Base-by-base conservation (phyloP, 176 grass and related monocot genomes). In the Raddia guianensis region DNA sequence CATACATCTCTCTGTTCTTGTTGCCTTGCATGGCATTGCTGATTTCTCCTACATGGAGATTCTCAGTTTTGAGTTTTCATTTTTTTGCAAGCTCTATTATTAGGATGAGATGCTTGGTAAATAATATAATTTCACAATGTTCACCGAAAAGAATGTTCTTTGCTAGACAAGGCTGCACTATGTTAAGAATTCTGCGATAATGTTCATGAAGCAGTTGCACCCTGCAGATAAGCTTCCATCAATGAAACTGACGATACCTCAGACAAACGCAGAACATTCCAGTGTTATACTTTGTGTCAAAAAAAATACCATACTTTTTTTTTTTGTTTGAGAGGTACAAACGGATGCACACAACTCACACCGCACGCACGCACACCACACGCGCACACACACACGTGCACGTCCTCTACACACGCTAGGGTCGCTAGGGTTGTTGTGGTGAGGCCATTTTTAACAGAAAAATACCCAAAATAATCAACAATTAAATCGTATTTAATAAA, bases 11-110 rank as follows among this genome's bases (percentile, higher is more conserved):
- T 6, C 3, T 61, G 7, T 82, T 60, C 43, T 2, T 3, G 6
- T 74, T 32, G 59, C 32, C 46, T 58, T 27, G 46, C 3, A 16
- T 40, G 43, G 45, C 62, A 5, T 61, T 51, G 50, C 44, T 8
- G 51, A 74, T 60, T 60, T 74, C 27, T 80, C 43, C 59, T 66
- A 44, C 18, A 68, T 3, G 11, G 9, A 47, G 74, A 32, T 63
- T 33, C 2, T 45, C 2, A 60, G 12, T 70, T 49, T 16, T 8
- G 11, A 62, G 20, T 27, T 50, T 21, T 21, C 19, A 21, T 21
- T 49, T n/a, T 51, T n/a, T 51, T 8, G 12, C 0, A 50, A 66
- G 51, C 9, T 58, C 16, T 73, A 44, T 49, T 34, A 12, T 61
- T 35, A 19, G 15, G 54, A 62, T 81, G 66, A 47, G 8, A 45